phyloP scores from a whole-genome alignment of 2,329 filamentous ascomycete species.

The Setomelanomma holmii region DNA sequence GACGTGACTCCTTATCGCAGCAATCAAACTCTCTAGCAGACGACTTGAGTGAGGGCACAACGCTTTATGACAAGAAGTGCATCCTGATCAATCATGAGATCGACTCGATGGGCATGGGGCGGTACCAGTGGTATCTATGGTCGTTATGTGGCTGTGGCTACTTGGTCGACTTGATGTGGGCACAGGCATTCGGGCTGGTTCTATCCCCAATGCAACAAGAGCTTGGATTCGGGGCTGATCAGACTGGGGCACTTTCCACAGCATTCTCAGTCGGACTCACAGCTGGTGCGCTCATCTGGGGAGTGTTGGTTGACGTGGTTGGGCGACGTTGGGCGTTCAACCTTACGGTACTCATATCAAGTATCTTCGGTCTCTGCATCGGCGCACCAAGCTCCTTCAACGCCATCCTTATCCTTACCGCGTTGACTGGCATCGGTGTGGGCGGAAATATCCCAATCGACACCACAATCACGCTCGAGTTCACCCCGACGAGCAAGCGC shows the following conservation, averaged over 20 bases:
- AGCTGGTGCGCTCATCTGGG: slow-evolving; percentile 64
- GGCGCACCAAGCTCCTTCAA: slow-evolving; percentile 59
- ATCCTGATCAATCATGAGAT: slow-evolving; percentile 57
- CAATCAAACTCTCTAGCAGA: slow-evolving; percentile 5
- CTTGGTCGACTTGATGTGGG: slow-evolving; percentile 64
- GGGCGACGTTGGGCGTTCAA: slow-evolving; percentile 65
- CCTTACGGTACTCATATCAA: slow-evolving; percentile 62
- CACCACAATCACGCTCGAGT: slow-evolving; percentile 63
- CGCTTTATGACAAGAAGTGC: slow-evolving; percentile 54
- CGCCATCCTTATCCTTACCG: slow-evolving; percentile 61
- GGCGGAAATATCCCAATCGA: slow-evolving; percentile 64
- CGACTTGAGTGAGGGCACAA: slow-evolving; percentile 17
- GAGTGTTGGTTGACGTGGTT: slow-evolving; percentile 62
- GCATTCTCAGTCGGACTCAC: slow-evolving; percentile 63
- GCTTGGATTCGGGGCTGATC: slow-evolving; percentile 56
- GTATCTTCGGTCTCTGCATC: slow-evolving; percentile 61
- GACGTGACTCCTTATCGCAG: background rate
- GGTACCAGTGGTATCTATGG: slow-evolving; percentile 63
- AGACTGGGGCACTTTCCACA: slow-evolving; percentile 61
- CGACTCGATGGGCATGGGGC: slow-evolving; percentile 61
- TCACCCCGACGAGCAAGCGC: slow-evolving; percentile 60
- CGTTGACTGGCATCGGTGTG: slow-evolving; percentile 62
- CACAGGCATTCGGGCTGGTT: slow-evolving; percentile 64
- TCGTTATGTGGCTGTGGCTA: slow-evolving; percentile 62
- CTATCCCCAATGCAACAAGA: slow-evolving; percentile 64